Percentiles rank a stretch among this genome's conserved stretches.
Conservation (phyloP, 495 filamentous ascomycete genomes). For the Tuber aestivum region DNA sequence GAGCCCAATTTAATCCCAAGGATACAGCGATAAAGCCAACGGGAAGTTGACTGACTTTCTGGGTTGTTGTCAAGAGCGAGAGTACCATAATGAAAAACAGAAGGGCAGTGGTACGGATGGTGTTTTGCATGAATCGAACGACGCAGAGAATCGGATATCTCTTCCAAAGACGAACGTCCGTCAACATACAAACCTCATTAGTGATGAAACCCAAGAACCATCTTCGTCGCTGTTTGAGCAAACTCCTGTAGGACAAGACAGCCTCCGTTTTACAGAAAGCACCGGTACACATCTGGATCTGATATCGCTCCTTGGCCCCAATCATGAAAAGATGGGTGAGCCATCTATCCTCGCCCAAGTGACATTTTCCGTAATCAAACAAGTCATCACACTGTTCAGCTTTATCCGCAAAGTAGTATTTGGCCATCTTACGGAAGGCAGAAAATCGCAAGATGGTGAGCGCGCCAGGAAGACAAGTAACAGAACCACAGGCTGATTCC, state of each 20-base stretch:
- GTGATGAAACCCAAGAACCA: conserved; percentile 99
- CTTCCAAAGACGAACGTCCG: conserved; percentile 83
- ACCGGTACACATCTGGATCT: conserved; percentile 94
- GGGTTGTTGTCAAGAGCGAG: conserved; percentile 76
- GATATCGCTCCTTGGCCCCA: conserved; percentile 81
- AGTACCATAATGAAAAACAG: conserved; percentile 95
- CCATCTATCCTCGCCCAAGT: conserved; percentile 95
- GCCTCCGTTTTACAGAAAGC: conserved; percentile 99
- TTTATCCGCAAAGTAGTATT: conserved; percentile 98
- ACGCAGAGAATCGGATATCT: conserved; percentile 84
- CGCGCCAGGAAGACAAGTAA: conserved; percentile 91
- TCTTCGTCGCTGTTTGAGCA: conserved; percentile 89
- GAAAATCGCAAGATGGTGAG: conserved; percentile 94
- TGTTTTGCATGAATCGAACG: conserved; percentile 92
- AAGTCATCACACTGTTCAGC: conserved; percentile 93
- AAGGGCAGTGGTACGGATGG: conserved; percentile 88
- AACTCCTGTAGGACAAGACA: conserved; percentile 75
- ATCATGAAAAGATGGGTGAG: conserved; percentile 99
- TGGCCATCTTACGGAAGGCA: conserved; percentile 93
- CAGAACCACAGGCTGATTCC: conserved; percentile 89
- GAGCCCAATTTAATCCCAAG: conserved; percentile 83
- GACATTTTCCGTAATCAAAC: conserved; percentile 93
- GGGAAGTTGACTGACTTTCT: conserved; percentile 69
- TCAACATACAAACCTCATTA: conserved; percentile 98
- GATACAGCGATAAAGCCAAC: conserved; percentile 95